Evolutionary conservation across 352 stramenopile species (phyloP).

Genomic region (Phytophthora boehmeriae): DNA sequence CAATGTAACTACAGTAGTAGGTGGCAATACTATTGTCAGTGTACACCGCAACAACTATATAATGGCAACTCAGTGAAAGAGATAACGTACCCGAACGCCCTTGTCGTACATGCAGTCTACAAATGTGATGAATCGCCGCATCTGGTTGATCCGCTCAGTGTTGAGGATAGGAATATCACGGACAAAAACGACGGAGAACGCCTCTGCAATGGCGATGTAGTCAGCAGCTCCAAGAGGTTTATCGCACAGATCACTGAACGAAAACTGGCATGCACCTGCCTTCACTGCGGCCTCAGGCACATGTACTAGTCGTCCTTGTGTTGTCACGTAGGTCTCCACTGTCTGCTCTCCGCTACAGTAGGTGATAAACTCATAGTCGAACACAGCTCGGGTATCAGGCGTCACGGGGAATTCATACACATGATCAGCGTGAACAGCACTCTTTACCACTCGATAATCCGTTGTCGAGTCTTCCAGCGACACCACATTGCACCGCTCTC

Average conservation of each 20-base stretch:
- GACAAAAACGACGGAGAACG: slow-evolving; percentile 90
- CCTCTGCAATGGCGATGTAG: slow-evolving; percentile 93
- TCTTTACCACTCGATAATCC: slow-evolving; percentile 85
- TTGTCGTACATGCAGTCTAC: slow-evolving; percentile 98
- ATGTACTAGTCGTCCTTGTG: slow-evolving; percentile 69
- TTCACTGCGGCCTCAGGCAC: slow-evolving; percentile 61
- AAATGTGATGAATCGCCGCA: slow-evolving; percentile 97
- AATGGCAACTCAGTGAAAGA: no score
- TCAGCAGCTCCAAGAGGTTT: slow-evolving; percentile 93
- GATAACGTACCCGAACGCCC: slow-evolving; percentile 61
- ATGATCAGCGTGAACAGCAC: slow-evolving; percentile 61
- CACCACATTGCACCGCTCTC: slow-evolving; percentile 87
- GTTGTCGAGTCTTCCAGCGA: slow-evolving; percentile 77
- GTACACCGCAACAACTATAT: neutral
- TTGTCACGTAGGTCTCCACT: slow-evolving; percentile 57
- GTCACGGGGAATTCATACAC: slow-evolving; percentile 75
- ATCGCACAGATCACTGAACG: slow-evolving; percentile 96
- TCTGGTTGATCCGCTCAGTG: slow-evolving; percentile 90
- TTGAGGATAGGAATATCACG: slow-evolving; percentile 91
- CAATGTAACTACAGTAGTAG: slow-evolving; percentile 68
- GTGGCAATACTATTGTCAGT: slow-evolving; percentile 14
- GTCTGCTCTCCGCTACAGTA: slow-evolving; percentile 59
- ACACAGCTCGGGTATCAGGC: slow-evolving; percentile 47
- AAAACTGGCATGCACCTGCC: slow-evolving; percentile 85
- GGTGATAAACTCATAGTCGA: slow-evolving; percentile 72